Evolutionary conservation across 2,329 filamentous ascomycete species (phyloP).

Genomic region (Sporothrix brasiliensis): DNA sequence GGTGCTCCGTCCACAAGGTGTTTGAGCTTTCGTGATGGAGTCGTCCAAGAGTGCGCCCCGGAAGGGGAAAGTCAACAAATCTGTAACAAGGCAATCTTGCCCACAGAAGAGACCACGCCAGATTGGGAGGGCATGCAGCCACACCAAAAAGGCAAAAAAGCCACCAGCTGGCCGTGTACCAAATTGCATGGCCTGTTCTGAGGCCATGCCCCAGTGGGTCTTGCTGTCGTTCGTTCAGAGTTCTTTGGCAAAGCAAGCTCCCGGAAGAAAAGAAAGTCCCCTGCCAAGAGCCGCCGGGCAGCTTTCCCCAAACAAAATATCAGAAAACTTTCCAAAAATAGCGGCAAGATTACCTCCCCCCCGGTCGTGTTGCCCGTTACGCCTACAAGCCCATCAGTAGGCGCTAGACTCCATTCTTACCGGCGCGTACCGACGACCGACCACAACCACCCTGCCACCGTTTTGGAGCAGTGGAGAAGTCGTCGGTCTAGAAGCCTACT

Average conservation of each 20-base stretch:
- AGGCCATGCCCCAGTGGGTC: constrained; percentile 3
- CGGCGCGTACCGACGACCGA: constrained; percentile 2
- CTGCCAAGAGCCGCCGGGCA: constrained; percentile 13
- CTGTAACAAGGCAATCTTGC: constrained; percentile 12
- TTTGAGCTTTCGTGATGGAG: not conserved
- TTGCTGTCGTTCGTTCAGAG: not conserved
- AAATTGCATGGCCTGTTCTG: constrained; percentile 7
- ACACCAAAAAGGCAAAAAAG: not conserved
- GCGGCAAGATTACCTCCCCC: not conserved
- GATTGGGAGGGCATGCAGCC: not conserved
- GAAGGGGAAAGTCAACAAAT: not conserved
- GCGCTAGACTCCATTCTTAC: not conserved
- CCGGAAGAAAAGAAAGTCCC: not conserved
- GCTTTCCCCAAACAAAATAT: constrained; percentile 3
- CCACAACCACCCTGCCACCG: not conserved
- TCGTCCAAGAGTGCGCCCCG: too few species aligned
- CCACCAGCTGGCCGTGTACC: not conserved
- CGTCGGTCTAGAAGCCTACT: too few species aligned
- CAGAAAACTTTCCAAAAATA: not conserved
- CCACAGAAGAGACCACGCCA: not conserved
- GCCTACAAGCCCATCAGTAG: too few species aligned
- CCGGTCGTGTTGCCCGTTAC: too few species aligned
- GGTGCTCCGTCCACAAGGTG: constrained; percentile 12
- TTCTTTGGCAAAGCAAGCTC: not conserved
- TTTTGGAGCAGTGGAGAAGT: not conserved